These are phyloP conservation scores for Fulvia fulva DNA, from an alignment of 2,329 filamentous ascomycete species.

Conservation along the genomic window DNA sequence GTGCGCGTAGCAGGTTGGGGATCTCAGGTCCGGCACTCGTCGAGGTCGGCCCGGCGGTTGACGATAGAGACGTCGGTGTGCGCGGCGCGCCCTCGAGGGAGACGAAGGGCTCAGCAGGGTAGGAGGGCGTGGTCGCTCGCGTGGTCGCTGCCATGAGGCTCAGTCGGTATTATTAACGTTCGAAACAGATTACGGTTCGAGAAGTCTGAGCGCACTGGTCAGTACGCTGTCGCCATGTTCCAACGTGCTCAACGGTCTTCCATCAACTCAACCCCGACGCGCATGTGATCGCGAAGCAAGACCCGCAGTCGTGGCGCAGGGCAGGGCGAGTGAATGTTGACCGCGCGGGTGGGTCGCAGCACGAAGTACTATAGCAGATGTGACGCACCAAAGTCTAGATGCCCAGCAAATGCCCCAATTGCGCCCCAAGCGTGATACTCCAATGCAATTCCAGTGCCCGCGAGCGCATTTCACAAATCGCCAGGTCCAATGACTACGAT, in stretches of 20 bases:
- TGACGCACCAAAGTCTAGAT: neutral
- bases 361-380: neutral
- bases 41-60: slow-evolving; percentile 24
- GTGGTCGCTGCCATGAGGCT: slow-evolving; percentile 43
- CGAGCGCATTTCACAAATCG: slow-evolving; percentile 2
- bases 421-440: neutral
- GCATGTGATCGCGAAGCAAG: neutral
- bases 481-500: neutral
- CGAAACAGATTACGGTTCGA: neutral
- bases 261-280: neutral
- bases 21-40: slow-evolving; percentile 21
- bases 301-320: neutral
- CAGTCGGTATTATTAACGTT: neutral
- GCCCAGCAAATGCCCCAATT: neutral
- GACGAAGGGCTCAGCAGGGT: slow-evolving; percentile 37
- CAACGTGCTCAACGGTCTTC: neutral
- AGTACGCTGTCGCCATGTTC: neutral
- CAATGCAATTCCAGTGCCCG: neutral
- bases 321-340: neutral
- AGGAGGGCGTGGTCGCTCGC: slow-evolving; percentile 40
- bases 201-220: neutral
- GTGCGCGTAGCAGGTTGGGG: slow-evolving; percentile 23
- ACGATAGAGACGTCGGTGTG: slow-evolving; percentile 38
- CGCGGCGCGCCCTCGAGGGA: slow-evolving; percentile 36
- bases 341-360: neutral